Evolutionary conservation across 179 eudicot genomes (phyloP).

Genomic region (Nepenthes alata): DNA sequence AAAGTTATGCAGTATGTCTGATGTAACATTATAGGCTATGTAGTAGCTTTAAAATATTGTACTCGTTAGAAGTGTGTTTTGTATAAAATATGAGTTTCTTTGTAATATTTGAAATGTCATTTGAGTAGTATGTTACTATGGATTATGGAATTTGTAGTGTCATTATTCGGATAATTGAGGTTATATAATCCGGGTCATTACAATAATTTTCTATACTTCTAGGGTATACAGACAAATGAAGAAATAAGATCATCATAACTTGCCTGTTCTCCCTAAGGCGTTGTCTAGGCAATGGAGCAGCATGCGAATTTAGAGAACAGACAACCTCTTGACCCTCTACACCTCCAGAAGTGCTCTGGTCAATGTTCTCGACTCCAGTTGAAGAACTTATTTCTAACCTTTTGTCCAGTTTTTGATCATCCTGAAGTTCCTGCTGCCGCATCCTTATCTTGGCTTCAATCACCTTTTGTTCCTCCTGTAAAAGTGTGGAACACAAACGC

Average conservation of each 20-base stretch:
- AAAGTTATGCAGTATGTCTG: too few relatives aligned
- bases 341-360: conserved; percentile 38
- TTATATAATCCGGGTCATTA: too few relatives aligned
- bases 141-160: too few relatives aligned
- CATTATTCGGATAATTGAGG: too few relatives aligned
- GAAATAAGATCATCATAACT: background rate
- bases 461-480: conserved; percentile 93
- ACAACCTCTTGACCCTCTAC: conserved; percentile 45
- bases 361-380: conserved; percentile 35
- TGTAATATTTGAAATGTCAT: too few relatives aligned
- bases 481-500: conserved; percentile 9
- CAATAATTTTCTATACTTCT: too few relatives aligned
- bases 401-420: conserved; percentile 56
- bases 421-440: conserved; percentile 76
- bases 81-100: too few relatives aligned
- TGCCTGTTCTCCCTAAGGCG: conserved; percentile 57
- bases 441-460: conserved; percentile 99
- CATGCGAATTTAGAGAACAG: conserved; percentile 30
- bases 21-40: too few relatives aligned
- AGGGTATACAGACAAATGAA: too few relatives aligned
- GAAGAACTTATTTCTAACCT: conserved; percentile 40
- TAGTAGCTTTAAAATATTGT: too few relatives aligned
- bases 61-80: too few relatives aligned
- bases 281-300: conserved; percentile 31
- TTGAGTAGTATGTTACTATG: too few relatives aligned